Evolutionary conservation across 768 basidiomycete genomes (phyloP).

Genomic region (Lepiota subincarnata): DNA sequence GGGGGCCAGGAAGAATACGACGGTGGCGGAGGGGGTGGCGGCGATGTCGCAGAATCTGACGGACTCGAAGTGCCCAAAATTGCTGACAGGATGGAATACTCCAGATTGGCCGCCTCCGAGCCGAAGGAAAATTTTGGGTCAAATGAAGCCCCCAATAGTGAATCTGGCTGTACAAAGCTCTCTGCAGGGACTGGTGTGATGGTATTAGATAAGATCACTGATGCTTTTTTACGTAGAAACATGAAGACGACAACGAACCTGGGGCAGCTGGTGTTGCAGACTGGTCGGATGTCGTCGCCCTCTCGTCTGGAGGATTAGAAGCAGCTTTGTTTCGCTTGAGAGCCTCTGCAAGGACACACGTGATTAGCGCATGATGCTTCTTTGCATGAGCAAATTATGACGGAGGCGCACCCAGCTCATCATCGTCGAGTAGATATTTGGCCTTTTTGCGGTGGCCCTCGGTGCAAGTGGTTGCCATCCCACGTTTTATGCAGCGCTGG

Average conservation of each 20-base stretch:
- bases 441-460: constrained; percentile 98
- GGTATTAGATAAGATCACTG: constrained; percentile 14
- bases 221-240: constrained; percentile 12
- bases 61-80: constrained; percentile 81
- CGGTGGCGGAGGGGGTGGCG: constrained; percentile 31
- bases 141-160: constrained; percentile 58
- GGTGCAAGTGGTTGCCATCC: constrained; percentile 81
- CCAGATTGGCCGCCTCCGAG: constrained; percentile 88
- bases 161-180: constrained; percentile 50
- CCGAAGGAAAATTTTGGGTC: constrained; percentile 68
- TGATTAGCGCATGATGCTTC: constrained; percentile 25
- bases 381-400: constrained; percentile 19
- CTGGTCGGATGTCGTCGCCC: constrained; percentile 30
- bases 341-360: constrained; percentile 39
- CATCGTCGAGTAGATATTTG: constrained; percentile 92
- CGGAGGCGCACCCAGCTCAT: constrained; percentile 71
- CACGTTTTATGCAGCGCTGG: constrained; percentile 92
- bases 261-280: constrained; percentile 15
- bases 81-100: constrained; percentile 91
- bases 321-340: constrained; percentile 42
- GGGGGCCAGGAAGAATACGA: constrained; percentile 39
- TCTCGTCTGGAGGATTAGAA: constrained; percentile 26
- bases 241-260: constrained; percentile 16
- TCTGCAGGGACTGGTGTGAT: constrained; percentile 35
- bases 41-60: constrained; percentile 41